phyloP scores from a whole-genome alignment of 108 stramenopile genomes.

The Nitzschia putrida region DNA sequence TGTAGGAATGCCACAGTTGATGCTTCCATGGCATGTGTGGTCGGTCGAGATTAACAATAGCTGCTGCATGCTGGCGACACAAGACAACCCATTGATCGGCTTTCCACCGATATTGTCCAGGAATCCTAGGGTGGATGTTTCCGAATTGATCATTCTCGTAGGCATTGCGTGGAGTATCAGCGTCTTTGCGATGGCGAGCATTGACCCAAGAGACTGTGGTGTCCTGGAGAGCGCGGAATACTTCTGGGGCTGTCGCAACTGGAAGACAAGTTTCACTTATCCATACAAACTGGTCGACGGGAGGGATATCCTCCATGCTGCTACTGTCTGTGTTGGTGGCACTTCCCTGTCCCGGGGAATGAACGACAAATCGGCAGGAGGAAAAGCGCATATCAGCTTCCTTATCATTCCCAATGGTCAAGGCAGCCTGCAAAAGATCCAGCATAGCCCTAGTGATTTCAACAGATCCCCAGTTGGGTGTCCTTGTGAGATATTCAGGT shows the following conservation, averaged over 20 bases:
- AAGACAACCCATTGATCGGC: slow-evolving; percentile 89
- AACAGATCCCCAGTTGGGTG: slow-evolving; percentile 89
- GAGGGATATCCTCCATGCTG: slow-evolving; percentile 37
- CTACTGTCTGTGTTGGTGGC: slow-evolving; percentile 9
- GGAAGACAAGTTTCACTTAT: slow-evolving; percentile 87
- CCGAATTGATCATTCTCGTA: slow-evolving; percentile 88
- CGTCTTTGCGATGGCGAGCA: slow-evolving; percentile 51
- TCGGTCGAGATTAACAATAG: slow-evolving; percentile 51
- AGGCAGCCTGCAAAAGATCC: slow-evolving; percentile 71
- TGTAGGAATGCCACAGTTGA: slow-evolving; percentile 73
- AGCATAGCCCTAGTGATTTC: slow-evolving; percentile 90
- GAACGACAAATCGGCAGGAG: slow-evolving; percentile 37
- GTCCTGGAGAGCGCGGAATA: slow-evolving; percentile 19
- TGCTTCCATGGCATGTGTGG: slow-evolving; percentile 45
- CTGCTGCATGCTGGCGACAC: slow-evolving; percentile 58
- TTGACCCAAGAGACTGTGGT: slow-evolving; percentile 70
- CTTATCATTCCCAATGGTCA: slow-evolving; percentile 59
- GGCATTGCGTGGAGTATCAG: slow-evolving; percentile 77
- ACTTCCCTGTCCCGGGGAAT: slow-evolving; percentile 1
- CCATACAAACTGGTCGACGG: slow-evolving; percentile 81
- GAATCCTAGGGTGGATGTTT: slow-evolving; percentile 60
- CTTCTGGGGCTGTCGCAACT: slow-evolving; percentile 65
- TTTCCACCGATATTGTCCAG: slow-evolving; percentile 77
- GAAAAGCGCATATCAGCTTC: slow-evolving; percentile 46
- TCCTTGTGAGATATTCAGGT: slow-evolving; percentile 56